A percentile compares a stretch with the other conserved stretches of the same genome.
phyloP scores from a whole-genome alignment of 2,329 filamentous ascomycete species.

The Bipolaris cookei region DNA sequence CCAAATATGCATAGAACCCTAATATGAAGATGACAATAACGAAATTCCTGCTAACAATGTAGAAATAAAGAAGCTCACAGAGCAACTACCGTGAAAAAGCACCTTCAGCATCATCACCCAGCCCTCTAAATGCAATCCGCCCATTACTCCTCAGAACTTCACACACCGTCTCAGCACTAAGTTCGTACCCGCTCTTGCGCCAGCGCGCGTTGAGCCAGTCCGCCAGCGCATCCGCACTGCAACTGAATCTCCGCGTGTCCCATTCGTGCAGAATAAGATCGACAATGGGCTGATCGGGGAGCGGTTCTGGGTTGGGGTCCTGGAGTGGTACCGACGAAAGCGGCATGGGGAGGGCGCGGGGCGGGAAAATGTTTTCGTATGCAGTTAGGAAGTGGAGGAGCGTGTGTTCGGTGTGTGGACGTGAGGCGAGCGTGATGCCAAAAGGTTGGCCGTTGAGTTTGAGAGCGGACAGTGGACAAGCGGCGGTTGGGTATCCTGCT shows the following conservation, averaged over 20 bases:
- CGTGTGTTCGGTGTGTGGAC: constrained; percentile 40
- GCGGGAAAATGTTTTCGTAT: constrained; percentile 46
- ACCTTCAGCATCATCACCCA: constrained; percentile 44
- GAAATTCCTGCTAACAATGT: no score
- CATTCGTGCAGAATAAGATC: constrained; percentile 45
- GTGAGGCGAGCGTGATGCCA: constrained; percentile 42
- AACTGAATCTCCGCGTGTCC: constrained; percentile 43
- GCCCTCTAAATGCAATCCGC: constrained; percentile 43
- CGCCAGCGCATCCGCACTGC: constrained; percentile 41
- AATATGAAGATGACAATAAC: no score
- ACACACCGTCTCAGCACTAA: constrained; percentile 45
- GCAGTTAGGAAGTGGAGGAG: constrained; percentile 47
- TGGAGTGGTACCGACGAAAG: constrained; percentile 38
- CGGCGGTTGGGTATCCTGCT: constrained; percentile 46
- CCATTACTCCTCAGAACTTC: constrained; percentile 46
- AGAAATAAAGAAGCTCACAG: no score
- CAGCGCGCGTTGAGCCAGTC: constrained; percentile 46
- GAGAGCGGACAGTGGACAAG: constrained; percentile 42
- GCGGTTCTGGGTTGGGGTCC: constrained; percentile 31
- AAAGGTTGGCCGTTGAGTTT: constrained; percentile 48
- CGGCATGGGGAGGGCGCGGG: constrained; percentile 40
- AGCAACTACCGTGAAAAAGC: constrained; percentile 32
- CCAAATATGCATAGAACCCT: no score
- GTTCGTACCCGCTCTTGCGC: constrained; percentile 45
- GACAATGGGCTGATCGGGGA: constrained; percentile 44